Percentiles rank a stretch among this genome's conserved stretches.
phyloP scores from a whole-genome alignment of 345 rosid species.

The Aquilaria sinensis region DNA sequence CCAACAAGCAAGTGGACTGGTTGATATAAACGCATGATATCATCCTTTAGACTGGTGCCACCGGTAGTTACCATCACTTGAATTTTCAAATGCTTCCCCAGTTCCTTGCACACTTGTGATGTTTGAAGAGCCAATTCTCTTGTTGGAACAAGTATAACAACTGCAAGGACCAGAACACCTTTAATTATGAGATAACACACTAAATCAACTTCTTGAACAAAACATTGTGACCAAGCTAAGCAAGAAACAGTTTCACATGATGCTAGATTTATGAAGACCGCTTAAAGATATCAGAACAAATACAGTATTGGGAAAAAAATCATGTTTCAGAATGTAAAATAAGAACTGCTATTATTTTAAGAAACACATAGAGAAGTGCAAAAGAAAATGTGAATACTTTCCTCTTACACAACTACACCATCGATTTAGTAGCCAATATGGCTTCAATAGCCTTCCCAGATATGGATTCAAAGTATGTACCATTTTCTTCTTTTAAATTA shows the following conservation, averaged over 20 bases:
- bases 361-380: too few species aligned
- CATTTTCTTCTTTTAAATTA: too few species aligned
- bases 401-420: too few species aligned
- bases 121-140: slow-evolving; percentile 93
- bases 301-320: too few species aligned
- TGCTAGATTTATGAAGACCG: background rate
- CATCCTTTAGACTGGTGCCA: slow-evolving; percentile 92
- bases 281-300: too few species aligned
- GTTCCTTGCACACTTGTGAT: slow-evolving; percentile 92
- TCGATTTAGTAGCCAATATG: too few species aligned
- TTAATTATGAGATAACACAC: background rate
- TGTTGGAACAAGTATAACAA: slow-evolving; percentile 88
- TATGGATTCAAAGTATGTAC: too few species aligned
- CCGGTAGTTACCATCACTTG: slow-evolving; percentile 97
- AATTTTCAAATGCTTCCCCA: slow-evolving; percentile 81
- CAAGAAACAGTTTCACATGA: background rate
- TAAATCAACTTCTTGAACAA: background rate
- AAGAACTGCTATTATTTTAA: too few species aligned
- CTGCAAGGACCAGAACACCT: slow-evolving; percentile 27
- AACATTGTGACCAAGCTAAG: too few species aligned
- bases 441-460: too few species aligned
- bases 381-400: too few species aligned
- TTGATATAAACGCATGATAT: slow-evolving; percentile 91
- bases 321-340: too few species aligned
- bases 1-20: slow-evolving; percentile 92